Evolutionary conservation across 306 rosid genomes (phyloP), one percentile per base, ranked within the genome.

Genomic region (Glycine tomentella): DNA sequence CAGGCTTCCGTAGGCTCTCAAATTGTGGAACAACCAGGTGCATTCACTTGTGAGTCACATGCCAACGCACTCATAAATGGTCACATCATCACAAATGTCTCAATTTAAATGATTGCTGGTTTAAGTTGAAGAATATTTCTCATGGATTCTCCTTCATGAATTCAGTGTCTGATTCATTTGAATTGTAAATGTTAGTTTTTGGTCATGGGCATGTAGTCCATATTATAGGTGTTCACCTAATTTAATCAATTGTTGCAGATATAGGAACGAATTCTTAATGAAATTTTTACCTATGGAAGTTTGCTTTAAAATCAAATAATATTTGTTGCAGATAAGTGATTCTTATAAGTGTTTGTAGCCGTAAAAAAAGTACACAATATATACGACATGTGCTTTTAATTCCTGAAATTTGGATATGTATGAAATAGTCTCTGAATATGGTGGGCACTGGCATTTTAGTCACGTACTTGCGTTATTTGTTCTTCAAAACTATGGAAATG

Each of bases 121-220:
- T 42, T 42, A 42, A 42, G 46, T 42, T 42, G 46, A 7, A 42
- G 9, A 42, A 42, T 42, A 42, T 42, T 42, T 42, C 46, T 42
- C 46, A 42, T 6, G 46, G 46, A 42, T 42, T 42, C 8, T 68
- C 38, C 10, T 15, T 61, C 13, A 8, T 31, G 57, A 74, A 40
- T 64, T 62, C 38, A 33, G 53, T 56, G 52, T 65, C 51, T 53
- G 36, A n/a, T 65, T 74, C 45, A 45, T 81, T 40, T 80, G 53
- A 62, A 50, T 72, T 52, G 42, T 53, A 42, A 53, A 81, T 62
- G 42, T 50, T 33, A 63, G n/a, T 74, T 63, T 64, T 81, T 61
- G 0, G 12, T 11, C 50, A n/a, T 42, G 16, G 7, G 36, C 33
- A 46, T 62, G 69, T 34, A 11, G 17, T 33, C 68, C 38, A 7